Evolutionary conservation across 345 rosid genomes (phyloP).

Genomic region (Hibiscus tridactylites): DNA sequence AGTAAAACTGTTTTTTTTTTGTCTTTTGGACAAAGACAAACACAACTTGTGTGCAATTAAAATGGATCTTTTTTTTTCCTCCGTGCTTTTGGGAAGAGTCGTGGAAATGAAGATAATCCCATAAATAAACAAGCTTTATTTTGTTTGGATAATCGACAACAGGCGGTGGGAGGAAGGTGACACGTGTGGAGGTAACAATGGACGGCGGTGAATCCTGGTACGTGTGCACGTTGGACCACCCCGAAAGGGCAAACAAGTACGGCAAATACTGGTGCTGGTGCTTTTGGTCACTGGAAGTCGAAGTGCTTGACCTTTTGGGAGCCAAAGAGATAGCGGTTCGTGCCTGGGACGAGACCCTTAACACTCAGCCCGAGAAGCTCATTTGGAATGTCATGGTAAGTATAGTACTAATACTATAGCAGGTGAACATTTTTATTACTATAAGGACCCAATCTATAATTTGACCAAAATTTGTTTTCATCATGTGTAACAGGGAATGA

Average conservation of each 20-base stretch:
- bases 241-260: slow-evolving; percentile 59
- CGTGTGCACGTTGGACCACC: slow-evolving; percentile 63
- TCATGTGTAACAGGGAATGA: slow-evolving; percentile 69
- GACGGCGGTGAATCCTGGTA: slow-evolving; percentile 95
- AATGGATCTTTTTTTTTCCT: neutral
- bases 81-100: neutral
- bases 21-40: too few species aligned
- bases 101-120: slow-evolving; percentile 3
- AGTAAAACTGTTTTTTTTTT: too few species aligned
- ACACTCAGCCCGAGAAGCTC: slow-evolving; percentile 94
- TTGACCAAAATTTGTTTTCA: neutral
- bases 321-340: slow-evolving; percentile 86
- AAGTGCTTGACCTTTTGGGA: slow-evolving; percentile 64
- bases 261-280: slow-evolving; percentile 96
- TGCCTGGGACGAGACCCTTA: slow-evolving; percentile 87
- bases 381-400: slow-evolving; percentile 92
- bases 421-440: too few species aligned
- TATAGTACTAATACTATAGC: neutral
- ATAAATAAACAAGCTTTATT: neutral
- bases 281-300: slow-evolving; percentile 86
- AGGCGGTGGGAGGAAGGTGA: slow-evolving; percentile 97
- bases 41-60: neutral
- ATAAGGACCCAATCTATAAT: too few species aligned
- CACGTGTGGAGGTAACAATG: slow-evolving; percentile 90
- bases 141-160: neutral